Evolutionary conservation across 495 filamentous ascomycete species (phyloP), one percentile per base, ranked within the genome.

Genomic region (Achaetomiella virescens): DNA sequence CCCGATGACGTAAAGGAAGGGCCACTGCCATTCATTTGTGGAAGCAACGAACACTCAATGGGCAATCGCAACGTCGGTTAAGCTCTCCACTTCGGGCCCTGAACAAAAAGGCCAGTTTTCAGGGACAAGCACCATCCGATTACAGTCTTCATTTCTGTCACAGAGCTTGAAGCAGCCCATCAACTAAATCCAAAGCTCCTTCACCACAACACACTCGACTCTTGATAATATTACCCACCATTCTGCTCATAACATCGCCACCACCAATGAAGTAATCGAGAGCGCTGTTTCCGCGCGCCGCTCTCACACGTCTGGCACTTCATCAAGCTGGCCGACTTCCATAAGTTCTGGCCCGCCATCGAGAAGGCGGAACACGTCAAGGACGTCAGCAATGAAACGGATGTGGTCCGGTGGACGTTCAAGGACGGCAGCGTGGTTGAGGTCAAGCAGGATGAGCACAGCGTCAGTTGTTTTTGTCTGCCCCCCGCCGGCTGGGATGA

Each of bases 371-470:
- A 84, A 55, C 70, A 65, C 43, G 78, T 83, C 61, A 82, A 83
- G 66, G 82, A 80, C 17, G 67, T 74, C 36, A 80, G 70, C 50
- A 63, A 73, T 20, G 84, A 87, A 62, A 79, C 83, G n/a, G 81
- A 85, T 55, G 67, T 86, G 47, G 75, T 84, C 29, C 72, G 78
- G 61, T 87, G 84, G 84, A 76, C 70, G 7, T 87, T 85, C 70
- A 75, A 78, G 52, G 84, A 87, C 59, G 84, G 83, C 15, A 81
- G 76, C 24, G 66, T 75, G 48, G 63, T 84, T 35, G 83, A 87
- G 60, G 78, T 87, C 56, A 86, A 86, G 80, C 81, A 82, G 67
- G 84, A 87, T 66, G 84, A 85, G 71, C 82, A 86, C 71, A 82
- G 80, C 53, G 81, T 84, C 68, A 27, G 77, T n/a, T 62, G 12